Evolutionary conservation across 768 basidiomycete species (phyloP), one percentile per base, ranked within the genome.

Genomic region (Leccinellum luteum): DNA sequence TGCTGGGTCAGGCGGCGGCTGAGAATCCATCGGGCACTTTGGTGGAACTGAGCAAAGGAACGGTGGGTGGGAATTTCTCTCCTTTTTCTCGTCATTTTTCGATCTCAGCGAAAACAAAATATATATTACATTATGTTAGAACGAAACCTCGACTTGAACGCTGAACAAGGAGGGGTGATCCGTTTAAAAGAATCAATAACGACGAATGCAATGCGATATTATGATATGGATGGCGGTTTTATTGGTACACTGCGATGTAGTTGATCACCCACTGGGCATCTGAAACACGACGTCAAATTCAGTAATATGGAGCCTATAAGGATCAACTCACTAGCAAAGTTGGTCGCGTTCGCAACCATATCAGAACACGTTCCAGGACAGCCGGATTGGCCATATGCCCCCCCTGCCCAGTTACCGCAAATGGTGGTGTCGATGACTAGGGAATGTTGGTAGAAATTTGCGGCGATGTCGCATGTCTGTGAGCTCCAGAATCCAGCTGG

Each of bases 191-290:
- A 47, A 52, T 44, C n/a, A 21, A n/a, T 52, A 52, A 48, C 43
- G 9, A 59, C 23, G 34, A 48, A 35, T 34, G 25, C 23, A 10
- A 51, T 25, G 35, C 17, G 35, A 17, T 17, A n/a, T 10, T 31
- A 31, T 10, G 30, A 38, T 38, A 38, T 9, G 35, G 17, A 19
- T 32, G 32, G 5, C 14, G 14, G 1, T 47, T 50, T 59, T 52
- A 70, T 54, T 81, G 73, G 70, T 81, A 85, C 48, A 83, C 79
- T 32, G 80, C 78, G 54, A 85, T 73, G 63, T 80, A 84, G 64
- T 82, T 81, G 68, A 86, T 73, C 57, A 75, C 71, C 83, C 83
- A 85, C 66, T 79, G 71, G 12, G 84, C 82, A 63, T 73, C 83
- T 85, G 61, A 6, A 53, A 15, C 15, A 51, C 6, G 8, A 59